Evolutionary conservation across 228 moss, liverwort and hornwort genomes (phyloP).

Genomic region (Sphagnum magellanicum): DNA sequence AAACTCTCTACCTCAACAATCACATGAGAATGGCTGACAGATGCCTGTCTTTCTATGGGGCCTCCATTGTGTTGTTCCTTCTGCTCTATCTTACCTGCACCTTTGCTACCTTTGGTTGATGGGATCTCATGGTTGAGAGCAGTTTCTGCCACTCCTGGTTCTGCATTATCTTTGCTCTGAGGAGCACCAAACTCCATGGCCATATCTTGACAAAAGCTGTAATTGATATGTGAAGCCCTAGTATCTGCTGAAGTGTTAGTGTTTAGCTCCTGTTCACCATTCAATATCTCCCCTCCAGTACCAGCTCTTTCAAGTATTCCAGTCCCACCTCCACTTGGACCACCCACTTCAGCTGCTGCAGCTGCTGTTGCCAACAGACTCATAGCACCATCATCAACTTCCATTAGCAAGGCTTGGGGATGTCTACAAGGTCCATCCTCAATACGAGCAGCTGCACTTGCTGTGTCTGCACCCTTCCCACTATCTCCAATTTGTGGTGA

Average conservation of each 20-base stretch:
- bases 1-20: background rate
- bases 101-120: conserved; percentile 16
- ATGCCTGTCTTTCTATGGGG: conserved; percentile 5
- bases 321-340: conserved; percentile 13
- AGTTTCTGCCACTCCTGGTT: conserved; percentile 19
- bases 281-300: background rate
- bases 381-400: conserved; percentile 75
- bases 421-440: conserved; percentile 24
- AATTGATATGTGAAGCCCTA: conserved; percentile 10
- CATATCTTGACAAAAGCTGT: conserved; percentile 8
- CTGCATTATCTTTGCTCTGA: conserved; percentile 27
- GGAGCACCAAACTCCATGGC: conserved; percentile 22
- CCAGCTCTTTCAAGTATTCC: conserved; percentile 11
- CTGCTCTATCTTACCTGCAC: conserved; percentile 25
- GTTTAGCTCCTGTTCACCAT: conserved; percentile 10
- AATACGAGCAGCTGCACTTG: conserved; percentile 13
- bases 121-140: conserved; percentile 3
- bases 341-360: conserved; percentile 36
- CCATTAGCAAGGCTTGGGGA: conserved; percentile 48
- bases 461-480: conserved; percentile 5
- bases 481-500: background rate
- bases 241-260: conserved; percentile 15
- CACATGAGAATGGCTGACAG: background rate
- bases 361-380: conserved; percentile 85
- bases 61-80: conserved; percentile 16